Evolutionary conservation across 2,329 filamentous ascomycete species (phyloP).

Genomic region (Alternaria viburni): DNA sequence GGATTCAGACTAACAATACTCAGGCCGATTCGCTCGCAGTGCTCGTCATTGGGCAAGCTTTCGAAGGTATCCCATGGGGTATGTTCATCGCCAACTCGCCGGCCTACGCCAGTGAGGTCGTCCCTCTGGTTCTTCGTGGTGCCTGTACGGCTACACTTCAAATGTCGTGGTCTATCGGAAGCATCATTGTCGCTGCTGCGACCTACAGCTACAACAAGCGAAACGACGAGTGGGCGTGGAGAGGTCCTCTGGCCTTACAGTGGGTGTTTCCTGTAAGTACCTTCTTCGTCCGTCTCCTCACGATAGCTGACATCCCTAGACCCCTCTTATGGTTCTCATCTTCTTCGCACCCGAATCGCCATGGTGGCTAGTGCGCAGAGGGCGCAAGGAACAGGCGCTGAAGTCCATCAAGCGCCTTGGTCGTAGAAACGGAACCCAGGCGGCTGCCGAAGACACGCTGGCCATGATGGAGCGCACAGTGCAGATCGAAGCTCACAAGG

Average conservation of each 20-base stretch:
- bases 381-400: conserved; percentile 50
- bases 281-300: conserved; percentile 48
- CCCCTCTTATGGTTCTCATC: conserved; percentile 51
- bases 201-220: conserved; percentile 59
- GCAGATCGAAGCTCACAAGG: conserved; percentile 56
- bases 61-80: conserved; percentile 68
- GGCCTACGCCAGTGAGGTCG: conserved; percentile 66
- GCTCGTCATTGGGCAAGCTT: conserved; percentile 60
- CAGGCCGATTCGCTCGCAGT: conserved; percentile 52
- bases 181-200: conserved; percentile 65
- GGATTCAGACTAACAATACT: not conserved
- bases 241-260: conserved; percentile 40
- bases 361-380: conserved; percentile 52
- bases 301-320: conserved; percentile 66
- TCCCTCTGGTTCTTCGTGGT: conserved; percentile 63
- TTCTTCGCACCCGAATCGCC: conserved; percentile 52
- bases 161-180: conserved; percentile 68
- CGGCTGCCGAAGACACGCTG: conserved; percentile 53
- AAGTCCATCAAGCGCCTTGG: conserved; percentile 58
- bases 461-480: conserved; percentile 65
- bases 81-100: conserved; percentile 69
- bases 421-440: conserved; percentile 48
- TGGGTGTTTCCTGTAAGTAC: conserved; percentile 50
- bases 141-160: conserved; percentile 66
- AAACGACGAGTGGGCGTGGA: conserved; percentile 30